Base-by-base conservation (phyloP, 2,329 filamentous ascomycete genomes). In the Claviceps purpurea region DNA sequence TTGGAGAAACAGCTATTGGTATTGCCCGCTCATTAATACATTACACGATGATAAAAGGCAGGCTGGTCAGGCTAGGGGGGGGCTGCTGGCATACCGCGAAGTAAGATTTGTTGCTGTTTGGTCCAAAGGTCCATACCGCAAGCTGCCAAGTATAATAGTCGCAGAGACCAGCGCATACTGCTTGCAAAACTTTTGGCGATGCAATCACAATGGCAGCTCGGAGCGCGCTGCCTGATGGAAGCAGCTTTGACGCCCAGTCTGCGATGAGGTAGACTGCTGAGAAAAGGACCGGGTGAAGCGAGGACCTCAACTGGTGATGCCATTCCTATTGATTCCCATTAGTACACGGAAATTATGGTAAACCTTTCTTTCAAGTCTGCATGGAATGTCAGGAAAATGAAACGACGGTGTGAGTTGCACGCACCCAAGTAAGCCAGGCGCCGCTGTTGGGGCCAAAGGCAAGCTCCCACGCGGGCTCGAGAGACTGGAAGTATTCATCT, bases 371-470 rank as follows among this genome's bases (percentile, higher is more conserved):
- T 37, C 26, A 38, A 22, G 8, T 47, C 11, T 30, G 11, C 16
- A 10, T 26, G 43, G 6, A 10, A 16, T 8, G 39, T 5, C n/a
- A 7, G 1, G 14, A 41, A 41, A 8, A 7, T 16, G 3, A 3
- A 10, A 41, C 4, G 6, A 18, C n/a, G 7, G 39, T 1, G 30
- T 30, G 5, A 26, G 22, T 16, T 30, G 5, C 14, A 71, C 77
- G 62, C 75, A 95, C 91, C 93, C 93, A 98, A 56, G 93, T 98
- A 62, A 96, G 77, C 88, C 91, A 98, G 30, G 91, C 88, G 56
- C 87, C 86, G 66, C 84, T 86, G 14, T 75, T 65, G 2, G 73
- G 63, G 22, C 90, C 90, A 74, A 95, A 96, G 3, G 87, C 86
- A 52, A 93, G 76, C 61, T 83, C 75, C 90, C 91, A 97, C 58